Evolutionary conservation across 768 basidiomycete species (phyloP).

Genomic region (Galerina sulciceps): DNA sequence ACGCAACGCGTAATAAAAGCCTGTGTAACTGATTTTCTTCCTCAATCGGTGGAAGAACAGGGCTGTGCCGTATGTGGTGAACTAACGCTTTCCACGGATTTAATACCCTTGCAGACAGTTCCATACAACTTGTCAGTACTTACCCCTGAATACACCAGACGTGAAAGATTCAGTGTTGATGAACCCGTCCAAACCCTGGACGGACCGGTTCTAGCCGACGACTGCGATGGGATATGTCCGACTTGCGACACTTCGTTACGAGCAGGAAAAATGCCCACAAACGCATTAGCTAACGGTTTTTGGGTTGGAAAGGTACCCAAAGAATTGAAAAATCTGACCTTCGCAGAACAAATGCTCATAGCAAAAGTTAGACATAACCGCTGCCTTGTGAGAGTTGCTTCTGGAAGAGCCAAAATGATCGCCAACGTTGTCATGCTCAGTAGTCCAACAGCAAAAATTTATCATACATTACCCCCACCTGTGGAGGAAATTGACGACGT

Average conservation of each 20-base stretch:
- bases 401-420: conserved; percentile 34
- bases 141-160: not conserved
- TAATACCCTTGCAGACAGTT: conserved; percentile 5
- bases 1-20: conserved; percentile 5
- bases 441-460: conserved; percentile 33
- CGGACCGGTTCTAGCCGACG: conserved; percentile 20
- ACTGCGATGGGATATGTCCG: conserved; percentile 18
- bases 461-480: conserved; percentile 34
- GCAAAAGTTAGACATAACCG: conserved; percentile 27
- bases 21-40: conserved; percentile 9
- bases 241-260: conserved; percentile 8
- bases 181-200: conserved; percentile 6
- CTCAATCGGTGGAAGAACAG: conserved; percentile 15
- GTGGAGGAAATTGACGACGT: conserved; percentile 31
- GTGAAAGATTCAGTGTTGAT: conserved; percentile 1
- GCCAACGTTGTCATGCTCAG: conserved; percentile 37
- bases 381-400: conserved; percentile 32
- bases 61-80: conserved; percentile 29
- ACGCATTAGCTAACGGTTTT: conserved; percentile 35
- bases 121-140: conserved; percentile 9
- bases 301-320: conserved; percentile 40
- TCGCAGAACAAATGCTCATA: conserved; percentile 30
- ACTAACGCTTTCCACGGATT: not conserved
- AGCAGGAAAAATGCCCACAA: conserved; percentile 21
- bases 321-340: conserved; percentile 28